Evolutionary conservation across 2,329 filamentous ascomycete species (phyloP).

Genomic region (Paramyrothecium sp.): DNA sequence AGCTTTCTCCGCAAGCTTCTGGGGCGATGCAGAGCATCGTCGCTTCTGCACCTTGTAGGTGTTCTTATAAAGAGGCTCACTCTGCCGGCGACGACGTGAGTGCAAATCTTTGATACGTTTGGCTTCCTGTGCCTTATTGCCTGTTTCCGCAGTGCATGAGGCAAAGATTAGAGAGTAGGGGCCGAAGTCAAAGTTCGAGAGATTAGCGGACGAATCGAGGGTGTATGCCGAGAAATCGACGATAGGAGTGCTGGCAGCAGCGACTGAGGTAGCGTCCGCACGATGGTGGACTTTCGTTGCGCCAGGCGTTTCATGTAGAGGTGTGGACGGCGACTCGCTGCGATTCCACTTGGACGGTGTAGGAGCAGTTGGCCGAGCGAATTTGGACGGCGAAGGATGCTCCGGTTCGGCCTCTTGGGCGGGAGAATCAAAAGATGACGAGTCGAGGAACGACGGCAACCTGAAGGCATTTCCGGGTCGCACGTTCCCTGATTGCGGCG

Average conservation of each 20-base stretch:
- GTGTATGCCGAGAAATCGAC: neutral
- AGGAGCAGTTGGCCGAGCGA: constrained; percentile 22
- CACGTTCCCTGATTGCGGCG: neutral
- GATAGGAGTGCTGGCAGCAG: neutral
- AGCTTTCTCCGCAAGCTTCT: constrained; percentile 14
- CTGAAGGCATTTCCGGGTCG: constrained; percentile 7
- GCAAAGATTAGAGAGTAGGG: constrained; percentile 11
- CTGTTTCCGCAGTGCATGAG: neutral
- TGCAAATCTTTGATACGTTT: constrained; percentile 19
- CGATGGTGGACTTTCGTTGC: constrained; percentile 1
- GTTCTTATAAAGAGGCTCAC: constrained; percentile 30
- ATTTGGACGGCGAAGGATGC: constrained; percentile 16
- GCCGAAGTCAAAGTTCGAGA: constrained; percentile 23
- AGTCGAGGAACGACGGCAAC: constrained; percentile 14
- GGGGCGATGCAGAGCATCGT: constrained; percentile 26
- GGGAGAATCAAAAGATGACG: constrained; percentile 10
- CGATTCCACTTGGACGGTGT: constrained; percentile 25
- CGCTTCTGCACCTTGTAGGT: constrained; percentile 17
- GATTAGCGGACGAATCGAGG: neutral
- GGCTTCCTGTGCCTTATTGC: constrained; percentile 14
- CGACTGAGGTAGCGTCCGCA: constrained; percentile 4
- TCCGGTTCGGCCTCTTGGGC: constrained; percentile 7
- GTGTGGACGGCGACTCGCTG: constrained; percentile 16
- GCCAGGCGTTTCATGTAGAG: constrained; percentile 11
- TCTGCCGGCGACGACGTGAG: constrained; percentile 25